Base-by-base conservation (phyloP, 495 filamentous ascomycete genomes). In the Tricharina praecox region DNA sequence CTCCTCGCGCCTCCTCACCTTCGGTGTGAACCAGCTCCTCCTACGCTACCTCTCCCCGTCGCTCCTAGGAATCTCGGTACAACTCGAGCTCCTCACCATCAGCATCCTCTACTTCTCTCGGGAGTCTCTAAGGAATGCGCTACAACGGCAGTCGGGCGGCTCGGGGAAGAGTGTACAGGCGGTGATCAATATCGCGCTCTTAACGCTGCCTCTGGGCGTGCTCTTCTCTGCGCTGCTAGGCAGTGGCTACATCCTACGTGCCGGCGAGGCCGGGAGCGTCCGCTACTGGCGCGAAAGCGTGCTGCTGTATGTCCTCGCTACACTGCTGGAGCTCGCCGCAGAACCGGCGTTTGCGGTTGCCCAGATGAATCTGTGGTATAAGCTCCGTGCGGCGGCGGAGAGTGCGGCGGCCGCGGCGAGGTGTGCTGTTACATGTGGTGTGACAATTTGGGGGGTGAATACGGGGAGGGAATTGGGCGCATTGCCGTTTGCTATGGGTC, bases 41-140 rank as follows among this genome's bases (percentile, higher is more conserved):
- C 68, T 99, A 3, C 84, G 86, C 30, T 85, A 77, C 56, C 66
- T 96, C 18, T 88, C 85, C 0, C 87, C 90, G 0, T 72, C 79
- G 34, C 68, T 86, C 0, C 70, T 96, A 1, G 90, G 86, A 3
- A 70, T 90, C 23, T 81, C 86, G 1, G 75, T 85, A 2, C 92
- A 93, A 60, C 72, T 96, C 3, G 90, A 99, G 50, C 74, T 96
- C 1, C 93, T 82, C 62, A 83, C 83, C 48, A 78, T 87, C 23
- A 79, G 83, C 1, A 77, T 92, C 9, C 68, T 96, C 1, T 94
- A 85, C 61, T 96, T 96, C 53, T 82, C 90, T 0, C 71, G 90
- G 24, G 90, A 99, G 64, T 83, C 79, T 46, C 66, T 96, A 34
- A 74, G 90, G 15, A 76, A 85, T 19, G 85, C 86, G 2, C 72